Evolutionary conservation across 2,329 filamentous ascomycete genomes (phyloP).

Genomic region (Pseudopyrenochaeta lycopersici): DNA sequence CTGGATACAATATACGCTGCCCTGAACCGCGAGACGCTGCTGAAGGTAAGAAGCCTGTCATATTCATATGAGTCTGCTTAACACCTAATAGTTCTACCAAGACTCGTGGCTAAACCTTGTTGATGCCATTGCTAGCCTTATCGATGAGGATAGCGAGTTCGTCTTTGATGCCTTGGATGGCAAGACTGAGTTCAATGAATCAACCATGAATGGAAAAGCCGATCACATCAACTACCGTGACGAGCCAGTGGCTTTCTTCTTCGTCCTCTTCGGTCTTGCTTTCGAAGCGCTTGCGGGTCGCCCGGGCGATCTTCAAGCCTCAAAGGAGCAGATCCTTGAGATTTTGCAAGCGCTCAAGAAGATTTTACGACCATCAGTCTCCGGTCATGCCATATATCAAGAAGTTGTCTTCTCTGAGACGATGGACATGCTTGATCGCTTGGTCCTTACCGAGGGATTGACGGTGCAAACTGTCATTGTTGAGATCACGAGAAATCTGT

Average conservation of each 20-base stretch:
- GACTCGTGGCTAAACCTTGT: constrained; percentile 96
- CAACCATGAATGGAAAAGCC: constrained; percentile 63
- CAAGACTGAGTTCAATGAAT: constrained; percentile 61
- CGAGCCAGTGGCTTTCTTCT: constrained; percentile 98
- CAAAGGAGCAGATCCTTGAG: constrained; percentile 81
- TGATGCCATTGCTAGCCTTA: constrained; percentile 94
- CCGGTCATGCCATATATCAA: constrained; percentile 94
- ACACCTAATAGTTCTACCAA: constrained; percentile 77
- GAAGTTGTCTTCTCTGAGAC: constrained; percentile 96
- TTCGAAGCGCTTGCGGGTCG: constrained; percentile 94
- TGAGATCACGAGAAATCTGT: constrained; percentile 89
- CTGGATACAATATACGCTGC: constrained; percentile 95
- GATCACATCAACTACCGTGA: constrained; percentile 94
- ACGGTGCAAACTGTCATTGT: constrained; percentile 93
- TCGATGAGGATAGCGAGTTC: constrained; percentile 96
- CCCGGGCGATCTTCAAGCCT: constrained; percentile 73
- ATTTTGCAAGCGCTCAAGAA: constrained; percentile 93
- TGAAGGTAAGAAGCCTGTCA: constrained; percentile 63
- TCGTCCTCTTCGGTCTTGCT: constrained; percentile 93
- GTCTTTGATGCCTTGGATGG: constrained; percentile 97
- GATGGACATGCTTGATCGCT: constrained; percentile 91
- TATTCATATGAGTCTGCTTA: constrained; percentile 3
- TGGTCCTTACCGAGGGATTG: constrained; percentile 89
- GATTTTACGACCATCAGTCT: constrained; percentile 92
- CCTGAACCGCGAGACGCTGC: constrained; percentile 88